Evolutionary conservation across 129 eudicot genomes (phyloP).

Genomic region (Artemisia annua): DNA sequence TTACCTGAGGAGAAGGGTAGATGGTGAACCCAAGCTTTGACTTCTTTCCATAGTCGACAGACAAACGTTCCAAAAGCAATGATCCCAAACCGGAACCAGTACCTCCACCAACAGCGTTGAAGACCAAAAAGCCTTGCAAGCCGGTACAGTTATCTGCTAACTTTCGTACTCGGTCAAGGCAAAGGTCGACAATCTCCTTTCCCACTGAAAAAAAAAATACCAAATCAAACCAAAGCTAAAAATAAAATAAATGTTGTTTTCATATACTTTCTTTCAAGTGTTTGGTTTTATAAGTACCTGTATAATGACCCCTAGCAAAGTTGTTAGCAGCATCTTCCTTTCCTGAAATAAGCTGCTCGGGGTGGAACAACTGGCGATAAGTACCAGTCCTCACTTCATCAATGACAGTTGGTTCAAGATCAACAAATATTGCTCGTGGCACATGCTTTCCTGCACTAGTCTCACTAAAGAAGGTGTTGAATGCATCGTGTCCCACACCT

Average conservation of each 20-base stretch:
- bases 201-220: slow-evolving; percentile 53
- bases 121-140: slow-evolving; percentile 91
- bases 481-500: slow-evolving; percentile 82
- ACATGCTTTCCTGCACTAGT: slow-evolving; percentile 96
- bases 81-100: slow-evolving; percentile 99
- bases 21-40: slow-evolving; percentile 98
- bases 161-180: slow-evolving; percentile 91
- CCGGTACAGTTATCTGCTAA: slow-evolving; percentile 97
- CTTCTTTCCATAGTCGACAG: slow-evolving; percentile 96
- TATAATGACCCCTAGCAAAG: slow-evolving; percentile 96
- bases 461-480: slow-evolving; percentile 93
- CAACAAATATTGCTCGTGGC: slow-evolving; percentile 89
- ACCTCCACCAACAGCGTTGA: slow-evolving; percentile 97
- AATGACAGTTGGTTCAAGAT: slow-evolving; percentile 95
- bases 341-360: slow-evolving; percentile 95
- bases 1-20: slow-evolving; percentile 98
- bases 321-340: slow-evolving; percentile 98
- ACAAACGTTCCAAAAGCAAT: slow-evolving; percentile 84
- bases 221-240: slow-evolving; percentile 14
- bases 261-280: background rate
- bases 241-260: background rate
- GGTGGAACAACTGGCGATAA: slow-evolving; percentile 93
- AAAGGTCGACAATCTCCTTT: slow-evolving; percentile 88
- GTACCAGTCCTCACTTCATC: slow-evolving; percentile 89
- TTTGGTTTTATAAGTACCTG: slow-evolving; percentile 44